phyloP scores from a whole-genome alignment of 2,329 filamentous ascomycete genomes.

The Neonectria faginata region DNA sequence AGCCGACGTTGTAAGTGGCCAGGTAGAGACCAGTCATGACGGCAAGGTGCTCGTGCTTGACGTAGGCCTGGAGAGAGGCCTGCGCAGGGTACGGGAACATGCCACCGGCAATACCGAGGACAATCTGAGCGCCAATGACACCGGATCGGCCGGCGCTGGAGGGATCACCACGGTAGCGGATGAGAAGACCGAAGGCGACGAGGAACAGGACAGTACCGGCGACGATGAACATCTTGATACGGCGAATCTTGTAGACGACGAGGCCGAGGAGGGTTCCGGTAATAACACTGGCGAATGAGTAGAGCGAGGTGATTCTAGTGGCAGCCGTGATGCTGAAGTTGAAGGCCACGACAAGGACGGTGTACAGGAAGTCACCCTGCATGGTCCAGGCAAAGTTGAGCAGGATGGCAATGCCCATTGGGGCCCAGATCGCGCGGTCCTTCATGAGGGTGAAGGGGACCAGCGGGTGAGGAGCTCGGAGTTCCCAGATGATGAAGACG shows the following conservation, averaged over 20 bases:
- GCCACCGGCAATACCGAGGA: slow-evolving; percentile 72
- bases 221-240: slow-evolving; percentile 73
- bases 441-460: slow-evolving; percentile 71
- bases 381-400: slow-evolving; percentile 71
- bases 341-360: slow-evolving; percentile 71
- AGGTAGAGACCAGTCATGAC: slow-evolving; percentile 73
- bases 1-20: slow-evolving; percentile 72
- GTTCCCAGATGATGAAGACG: slow-evolving; percentile 62
- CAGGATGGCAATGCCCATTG: slow-evolving; percentile 68
- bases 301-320: slow-evolving; percentile 70
- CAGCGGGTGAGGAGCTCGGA: slow-evolving; percentile 63
- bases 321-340: slow-evolving; percentile 67
- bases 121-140: slow-evolving; percentile 71
- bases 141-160: slow-evolving; percentile 60
- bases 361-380: slow-evolving; percentile 74
- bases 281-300: slow-evolving; percentile 68
- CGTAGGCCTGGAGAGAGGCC: slow-evolving; percentile 56
- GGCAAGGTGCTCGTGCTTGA: slow-evolving; percentile 66
- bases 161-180: slow-evolving; percentile 69
- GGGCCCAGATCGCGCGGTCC: slow-evolving; percentile 73
- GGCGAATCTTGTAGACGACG: slow-evolving; percentile 67
- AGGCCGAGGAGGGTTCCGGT: slow-evolving; percentile 67
- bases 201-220: slow-evolving; percentile 70
- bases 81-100: slow-evolving; percentile 67
- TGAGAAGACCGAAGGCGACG: slow-evolving; percentile 74